A percentile compares a stretch with the other conserved stretches of the same genome.
phyloP scores from a whole-genome alignment of 2,329 filamentous ascomycete species.

The Fusarium cyanostomum region DNA sequence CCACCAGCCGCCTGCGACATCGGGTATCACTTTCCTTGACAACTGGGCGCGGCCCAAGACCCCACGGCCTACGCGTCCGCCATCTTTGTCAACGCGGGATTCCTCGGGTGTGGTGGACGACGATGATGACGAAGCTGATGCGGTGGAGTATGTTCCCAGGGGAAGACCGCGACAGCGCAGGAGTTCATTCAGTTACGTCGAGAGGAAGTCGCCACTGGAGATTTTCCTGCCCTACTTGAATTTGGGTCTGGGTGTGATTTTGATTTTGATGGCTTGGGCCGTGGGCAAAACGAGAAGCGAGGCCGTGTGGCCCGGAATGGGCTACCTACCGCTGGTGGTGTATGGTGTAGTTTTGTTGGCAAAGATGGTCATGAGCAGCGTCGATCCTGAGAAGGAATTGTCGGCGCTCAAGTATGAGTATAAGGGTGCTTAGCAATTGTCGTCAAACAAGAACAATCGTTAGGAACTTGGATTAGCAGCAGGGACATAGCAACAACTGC shows the following conservation, averaged over 20 bases:
- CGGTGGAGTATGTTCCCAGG: conserved; percentile 16
- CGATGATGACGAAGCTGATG: conserved; percentile 32
- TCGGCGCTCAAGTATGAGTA: conserved; percentile 70
- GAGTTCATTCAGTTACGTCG: conserved; percentile 36
- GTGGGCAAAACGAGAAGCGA: conserved; percentile 47
- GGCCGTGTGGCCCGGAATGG: conserved; percentile 55
- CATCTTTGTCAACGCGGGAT: conserved; percentile 30
- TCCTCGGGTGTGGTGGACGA: conserved; percentile 25
- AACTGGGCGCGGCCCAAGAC: conserved; percentile 49
- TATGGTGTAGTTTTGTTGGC: conserved; percentile 69
- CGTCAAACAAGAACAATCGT: background rate
- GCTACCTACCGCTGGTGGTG: conserved; percentile 64
- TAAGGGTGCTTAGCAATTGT: conserved; percentile 67
- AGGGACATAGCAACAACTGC: background rate
- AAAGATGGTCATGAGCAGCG: conserved; percentile 72
- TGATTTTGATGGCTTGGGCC: conserved; percentile 57
- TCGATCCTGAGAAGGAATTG: conserved; percentile 74
- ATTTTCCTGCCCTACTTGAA: conserved; percentile 70
- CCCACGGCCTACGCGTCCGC: conserved; percentile 38
- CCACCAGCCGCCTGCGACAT: conserved; percentile 62
- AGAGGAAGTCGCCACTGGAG: conserved; percentile 59
- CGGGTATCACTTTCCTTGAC: conserved; percentile 63
- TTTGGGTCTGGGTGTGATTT: conserved; percentile 61
- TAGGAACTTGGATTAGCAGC: background rate
- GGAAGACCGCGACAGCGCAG: conserved; percentile 29